Conservation (phyloP, 176 grass and related monocot species). For the Aegilops tauschii region DNA sequence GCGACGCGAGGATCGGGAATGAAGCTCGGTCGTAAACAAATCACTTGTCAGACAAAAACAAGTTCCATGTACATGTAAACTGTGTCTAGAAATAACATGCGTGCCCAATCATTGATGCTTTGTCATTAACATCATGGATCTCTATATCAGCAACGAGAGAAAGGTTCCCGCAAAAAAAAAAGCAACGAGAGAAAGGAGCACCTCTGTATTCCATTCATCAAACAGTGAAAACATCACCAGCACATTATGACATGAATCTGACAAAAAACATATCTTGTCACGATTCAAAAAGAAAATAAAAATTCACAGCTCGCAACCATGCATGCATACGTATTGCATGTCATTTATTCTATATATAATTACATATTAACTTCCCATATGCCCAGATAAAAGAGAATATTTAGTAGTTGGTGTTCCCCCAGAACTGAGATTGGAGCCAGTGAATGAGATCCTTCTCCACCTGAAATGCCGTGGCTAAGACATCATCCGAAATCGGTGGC, state of each 20-base stretch:
- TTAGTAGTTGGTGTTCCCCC: not conserved
- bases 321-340: not conserved
- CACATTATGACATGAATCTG: not conserved
- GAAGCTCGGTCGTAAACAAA: not conserved
- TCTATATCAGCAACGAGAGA: not conserved
- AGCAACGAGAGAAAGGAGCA: not conserved
- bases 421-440: not conserved
- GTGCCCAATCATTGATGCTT: not conserved
- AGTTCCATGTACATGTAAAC: not conserved
- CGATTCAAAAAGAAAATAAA: not conserved
- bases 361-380: not conserved
- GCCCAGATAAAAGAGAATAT: not conserved
- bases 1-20: too few species aligned
- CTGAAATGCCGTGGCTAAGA: not conserved
- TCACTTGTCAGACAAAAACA: not conserved
- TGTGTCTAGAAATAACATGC: not conserved
- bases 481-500: not conserved
- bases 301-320: not conserved
- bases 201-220: not conserved
- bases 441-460: not conserved
- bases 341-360: not conserved
- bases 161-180: too few species aligned
- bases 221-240: not conserved
- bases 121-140: not conserved
- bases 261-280: not conserved